Base-by-base conservation (phyloP, 768 basidiomycete species). In the Cyclocybe aegerita region DNA sequence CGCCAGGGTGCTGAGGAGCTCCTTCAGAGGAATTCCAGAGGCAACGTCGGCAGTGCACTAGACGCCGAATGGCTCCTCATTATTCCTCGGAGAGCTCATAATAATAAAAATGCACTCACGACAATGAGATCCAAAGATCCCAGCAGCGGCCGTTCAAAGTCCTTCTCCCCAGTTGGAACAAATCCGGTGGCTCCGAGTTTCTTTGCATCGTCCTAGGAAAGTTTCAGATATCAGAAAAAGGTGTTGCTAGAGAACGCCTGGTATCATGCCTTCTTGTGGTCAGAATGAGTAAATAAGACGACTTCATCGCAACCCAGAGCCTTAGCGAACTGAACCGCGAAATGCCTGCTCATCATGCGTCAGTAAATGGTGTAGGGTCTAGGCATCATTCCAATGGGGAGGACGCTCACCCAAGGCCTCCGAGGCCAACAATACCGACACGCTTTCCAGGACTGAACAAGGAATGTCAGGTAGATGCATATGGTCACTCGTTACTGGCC, bases 401-500 rank as follows among this genome's bases (percentile, higher is more conserved):
- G 37, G 34, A 36, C 32, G 41, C 60, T 23, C 40, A 70, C 70
- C 78, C 79, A 14, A 85, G 69, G 14, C 84, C 85, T 34, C 85
- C 85, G 34, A 88, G 76, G 38, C 85, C 85, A 53, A 87, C 70
- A 38, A 88, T 65, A 39, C 84, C 86, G 55, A 88, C 80, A 53
- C 74, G 77, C 68, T 81, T 83, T 38, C 84, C 85, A 1, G 81
- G 80, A 0, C 83, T 83, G 34, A 7, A 49, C 56, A 62, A n/a
- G 16, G 10, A 12, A 41, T n/a, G 48, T 12, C 29, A 36, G 36
- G 11, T n/a, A 16, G 8, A n/a, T 16, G 11, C 10, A 9, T 48
- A 12, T n/a, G 17, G 7, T 15, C 10, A 32, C 7, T 29, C 4
- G 23, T 3, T 4, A 30, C n/a, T 29, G n/a, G 32, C 29, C 36